phyloP scores from a whole-genome alignment of 2,329 filamentous ascomycete genomes.

The Metarhizium album region DNA sequence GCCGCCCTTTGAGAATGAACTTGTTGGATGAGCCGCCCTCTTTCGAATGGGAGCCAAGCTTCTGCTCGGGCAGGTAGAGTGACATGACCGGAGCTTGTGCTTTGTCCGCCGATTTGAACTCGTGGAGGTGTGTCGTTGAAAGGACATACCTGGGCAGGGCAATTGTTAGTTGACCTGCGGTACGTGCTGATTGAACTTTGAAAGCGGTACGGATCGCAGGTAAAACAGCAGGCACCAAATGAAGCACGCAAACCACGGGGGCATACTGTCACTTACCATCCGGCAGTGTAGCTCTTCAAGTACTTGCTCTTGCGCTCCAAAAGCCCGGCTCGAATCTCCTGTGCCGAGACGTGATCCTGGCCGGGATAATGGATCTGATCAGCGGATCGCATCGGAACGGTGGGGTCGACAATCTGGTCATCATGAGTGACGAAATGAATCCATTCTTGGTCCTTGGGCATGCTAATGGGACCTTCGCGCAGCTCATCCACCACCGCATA shows the following conservation, averaged over 20 bases:
- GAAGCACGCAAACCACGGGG: neutral
- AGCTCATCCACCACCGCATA: constrained; percentile 72
- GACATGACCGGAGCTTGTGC: constrained; percentile 92
- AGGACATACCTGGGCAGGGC: constrained; percentile 66
- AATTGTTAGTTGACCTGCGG: neutral
- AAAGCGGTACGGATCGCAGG: neutral
- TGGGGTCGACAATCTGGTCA: constrained; percentile 79
- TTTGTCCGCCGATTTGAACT: constrained; percentile 97
- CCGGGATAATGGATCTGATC: constrained; percentile 88
- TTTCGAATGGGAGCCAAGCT: constrained; percentile 82
- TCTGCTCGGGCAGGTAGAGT: constrained; percentile 86
- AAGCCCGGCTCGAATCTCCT: constrained; percentile 82
- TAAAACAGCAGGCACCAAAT: neutral
- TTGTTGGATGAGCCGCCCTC: constrained; percentile 83
- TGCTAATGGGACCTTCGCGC: constrained; percentile 73
- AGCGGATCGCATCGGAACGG: constrained; percentile 62
- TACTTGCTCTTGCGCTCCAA: constrained; percentile 98
- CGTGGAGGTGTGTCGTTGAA: constrained; percentile 91
- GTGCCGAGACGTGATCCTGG: constrained; percentile 67
- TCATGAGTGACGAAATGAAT: constrained; percentile 68
- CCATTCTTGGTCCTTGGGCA: constrained; percentile 94
- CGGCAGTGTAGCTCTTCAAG: constrained; percentile 90
- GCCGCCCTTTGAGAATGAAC: constrained; percentile 93
- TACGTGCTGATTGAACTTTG: constrained; percentile 5
- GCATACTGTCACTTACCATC: constrained; percentile 54